Base-by-base conservation (phyloP, 2,329 filamentous ascomycete species). In the Trichoderma polysporum region DNA sequence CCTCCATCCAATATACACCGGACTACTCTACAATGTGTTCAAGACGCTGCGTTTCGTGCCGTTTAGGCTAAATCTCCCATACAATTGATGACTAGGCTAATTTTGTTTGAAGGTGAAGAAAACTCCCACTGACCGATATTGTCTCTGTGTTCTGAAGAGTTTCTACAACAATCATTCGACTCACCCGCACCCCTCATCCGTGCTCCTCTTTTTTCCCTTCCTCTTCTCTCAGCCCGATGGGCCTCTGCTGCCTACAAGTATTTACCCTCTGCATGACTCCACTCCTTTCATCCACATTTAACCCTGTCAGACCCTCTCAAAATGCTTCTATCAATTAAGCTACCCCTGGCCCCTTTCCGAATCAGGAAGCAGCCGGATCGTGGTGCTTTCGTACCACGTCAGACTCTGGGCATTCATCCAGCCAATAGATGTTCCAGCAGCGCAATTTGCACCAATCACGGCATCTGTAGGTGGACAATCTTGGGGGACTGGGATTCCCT, bases 271-370 rank as follows among this genome's bases (percentile, higher is more conserved):
- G 41, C 57, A 61, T 17, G 19, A 50, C 57, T 35, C n/a, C n/a
- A 29, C 41, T 39, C 39, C 39, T 10, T n/a, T 15, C 5, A 19
- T 19, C 9, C n/a, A 19, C n/a, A 9, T n/a, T 19, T 22, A 22
- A 45, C 41, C 41, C 41, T 19, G 41, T 12, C 15, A 15, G 4
- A n/a, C 17, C 37, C 54, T 19, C 37, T n/a, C 17, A 15, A 8
- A 31, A 27, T 29, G 37, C 37, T 31, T n/a, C 37, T 4, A 29
- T 19, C 17, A 56, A 13, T 64, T 35, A 47, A 54, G 50, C 50
- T 64, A 64, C 50, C 60, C 60, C 60, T 64, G 60, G 60, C 60
- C 31, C 35, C 50, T 64, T 64, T 22, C 60, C 37, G 27, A 35
- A 64, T 54, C n/a, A 33, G 60, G 60, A 15, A 64, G 56, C 27